Base-by-base conservation (phyloP, 2,329 filamentous ascomycete species). In the Ophiocordyceps camponoti-floridani region DNA sequence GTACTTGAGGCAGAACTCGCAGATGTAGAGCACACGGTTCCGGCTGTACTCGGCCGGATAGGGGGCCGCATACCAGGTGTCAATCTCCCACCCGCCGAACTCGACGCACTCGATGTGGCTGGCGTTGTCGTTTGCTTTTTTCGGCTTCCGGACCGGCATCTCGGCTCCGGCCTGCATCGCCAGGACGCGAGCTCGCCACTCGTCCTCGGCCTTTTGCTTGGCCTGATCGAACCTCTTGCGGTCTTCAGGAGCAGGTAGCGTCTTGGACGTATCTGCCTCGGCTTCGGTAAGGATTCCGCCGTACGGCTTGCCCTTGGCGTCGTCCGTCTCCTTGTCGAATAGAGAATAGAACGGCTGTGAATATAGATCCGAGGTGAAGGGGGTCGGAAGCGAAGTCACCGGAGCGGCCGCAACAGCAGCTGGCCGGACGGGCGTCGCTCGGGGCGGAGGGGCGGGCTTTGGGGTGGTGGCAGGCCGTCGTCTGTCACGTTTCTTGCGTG, bases 61-160 rank as follows among this genome's bases (percentile, higher is more conserved):
- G 12, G 91, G 93, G 37, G 91, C 91, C 28, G 91, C 89, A 63
- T 98, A 95, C 88, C 91, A 96, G 3, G 91, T 98, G 59, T 98
- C 91, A 53, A 98, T 98, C 61, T 98, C 91, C 72, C 83, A 93
- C 44, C 87, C 86, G 41, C 91, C 91, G 64, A 98, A 96, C 55
- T 94, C 91, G 65, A 98, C 94, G 63, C 88, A 95, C 61, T 96
- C 93, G 59, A 98, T 96, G 63, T 95, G 91, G 60, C 88, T 96
- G 4, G 86, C 84, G 27, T 86, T 85, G 0, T 84, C 85, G n/a
- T 79, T 77, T 4, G 81, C 68, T 57, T 94, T 94, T 52, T 79
- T 78, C 16, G 76, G 67, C 56, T 77, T 81, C 54, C 77, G 80
- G 19, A 71, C 63, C 13, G 76, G 74, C 14, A 72, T 67, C 41